Evolutionary conservation across 345 rosid species (phyloP).

Genomic region (Balakata baccata): DNA sequence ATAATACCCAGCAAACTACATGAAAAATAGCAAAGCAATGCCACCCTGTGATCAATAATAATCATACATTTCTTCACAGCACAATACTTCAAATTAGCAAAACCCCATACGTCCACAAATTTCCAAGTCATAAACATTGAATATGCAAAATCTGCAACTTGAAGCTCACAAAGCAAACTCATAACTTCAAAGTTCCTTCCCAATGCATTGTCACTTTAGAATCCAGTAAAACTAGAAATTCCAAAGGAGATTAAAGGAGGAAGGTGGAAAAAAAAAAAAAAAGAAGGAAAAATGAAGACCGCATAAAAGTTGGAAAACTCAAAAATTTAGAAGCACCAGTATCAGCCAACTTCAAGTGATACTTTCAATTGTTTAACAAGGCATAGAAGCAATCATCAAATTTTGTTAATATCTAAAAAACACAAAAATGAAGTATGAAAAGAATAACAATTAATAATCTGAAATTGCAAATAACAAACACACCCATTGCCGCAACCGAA

Average conservation of each 20-base stretch:
- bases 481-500: neutral
- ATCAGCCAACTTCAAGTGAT: neutral
- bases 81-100: no score
- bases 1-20: neutral
- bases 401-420: no score
- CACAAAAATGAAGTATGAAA: neutral
- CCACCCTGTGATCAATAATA: no score
- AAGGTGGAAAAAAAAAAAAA: neutral
- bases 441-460: neutral
- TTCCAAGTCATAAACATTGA: neutral
- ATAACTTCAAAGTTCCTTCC: neutral
- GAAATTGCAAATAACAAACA: neutral
- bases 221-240: neutral
- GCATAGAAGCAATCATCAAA: neutral
- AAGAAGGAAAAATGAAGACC: no score
- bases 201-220: neutral
- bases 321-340: neutral
- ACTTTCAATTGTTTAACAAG: neutral
- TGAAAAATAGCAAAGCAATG: no score
- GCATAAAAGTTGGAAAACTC: neutral
- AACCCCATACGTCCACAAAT: neutral
- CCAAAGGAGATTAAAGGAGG: neutral
- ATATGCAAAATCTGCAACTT: conserved; percentile 2
- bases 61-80: no score
- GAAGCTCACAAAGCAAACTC: neutral